These are phyloP conservation scores for Melampsora larici-populina DNA, from an alignment of 1,284 basidiomycete genomes.

Conservation along the genomic window DNA sequence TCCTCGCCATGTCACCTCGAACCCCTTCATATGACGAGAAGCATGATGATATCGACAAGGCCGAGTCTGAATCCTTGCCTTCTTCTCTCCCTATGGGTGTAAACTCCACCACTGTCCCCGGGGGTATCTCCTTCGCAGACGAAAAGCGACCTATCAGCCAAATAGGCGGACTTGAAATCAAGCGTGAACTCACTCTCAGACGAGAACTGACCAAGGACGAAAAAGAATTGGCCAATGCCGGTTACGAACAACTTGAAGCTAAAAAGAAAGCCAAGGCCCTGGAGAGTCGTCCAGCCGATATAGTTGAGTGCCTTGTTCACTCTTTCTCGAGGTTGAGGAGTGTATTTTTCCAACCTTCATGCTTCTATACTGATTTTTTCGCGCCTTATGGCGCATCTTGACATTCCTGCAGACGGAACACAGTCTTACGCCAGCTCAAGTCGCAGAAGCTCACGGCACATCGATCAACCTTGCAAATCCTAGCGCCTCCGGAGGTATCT, in stretches of 20 bases:
- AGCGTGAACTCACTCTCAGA: constrained; percentile 59
- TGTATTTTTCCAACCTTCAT: neutral
- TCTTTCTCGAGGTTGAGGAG: neutral
- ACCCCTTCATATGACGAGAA: neutral
- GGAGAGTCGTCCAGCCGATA: constrained; percentile 12
- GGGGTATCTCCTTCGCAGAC: constrained; percentile 41
- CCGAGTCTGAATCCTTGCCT: neutral
- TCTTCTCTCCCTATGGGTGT: neutral
- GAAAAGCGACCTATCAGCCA: constrained; percentile 11
- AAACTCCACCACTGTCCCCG: constrained; percentile 2
- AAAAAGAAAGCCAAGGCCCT: constrained; percentile 52
- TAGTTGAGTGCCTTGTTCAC: constrained; percentile 14
- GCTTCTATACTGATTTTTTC: constrained; percentile 3
- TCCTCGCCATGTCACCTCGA: neutral
- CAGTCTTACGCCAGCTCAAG: constrained; percentile 56
- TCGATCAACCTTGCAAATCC: constrained; percentile 62
- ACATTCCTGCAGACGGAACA: constrained; percentile 57
- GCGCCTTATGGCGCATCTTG: neutral
- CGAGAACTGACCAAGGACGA: constrained; percentile 66
- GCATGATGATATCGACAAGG: neutral
- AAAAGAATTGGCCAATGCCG: constrained; percentile 65
- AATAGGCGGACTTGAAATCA: constrained; percentile 8
- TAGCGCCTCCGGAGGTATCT: constrained; percentile 60
- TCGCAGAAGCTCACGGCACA: constrained; percentile 58
- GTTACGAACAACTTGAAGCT: constrained; percentile 63